Percentiles rank a stretch among this genome's conserved stretches.
Conservation (phyloP, 352 stramenopile genomes). For the Pythium dissimile region DNA sequence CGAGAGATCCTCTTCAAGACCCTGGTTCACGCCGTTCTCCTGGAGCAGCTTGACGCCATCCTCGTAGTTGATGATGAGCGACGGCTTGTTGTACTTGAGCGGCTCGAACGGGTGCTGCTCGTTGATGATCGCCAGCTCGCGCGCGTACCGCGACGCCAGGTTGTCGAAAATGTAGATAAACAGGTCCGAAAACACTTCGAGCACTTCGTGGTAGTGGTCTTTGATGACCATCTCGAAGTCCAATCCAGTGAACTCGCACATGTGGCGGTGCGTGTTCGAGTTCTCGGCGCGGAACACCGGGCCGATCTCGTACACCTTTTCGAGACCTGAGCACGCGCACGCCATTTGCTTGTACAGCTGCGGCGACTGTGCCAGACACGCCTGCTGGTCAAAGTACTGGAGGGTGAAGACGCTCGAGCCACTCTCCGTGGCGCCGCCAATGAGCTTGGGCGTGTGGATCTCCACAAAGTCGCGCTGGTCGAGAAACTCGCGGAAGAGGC, state of each 20-base stretch:
- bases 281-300: slow-evolving; percentile 99
- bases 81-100: slow-evolving; percentile 94
- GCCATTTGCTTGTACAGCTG: slow-evolving; percentile 99
- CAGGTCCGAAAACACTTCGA: slow-evolving; percentile 96
- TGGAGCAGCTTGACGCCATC: slow-evolving; percentile 93
- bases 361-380: slow-evolving; percentile 95
- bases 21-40: slow-evolving; percentile 70
- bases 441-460: slow-evolving; percentile 99
- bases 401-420: slow-evolving; percentile 98
- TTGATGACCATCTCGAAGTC: slow-evolving; percentile 99
- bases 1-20: slow-evolving; percentile 77
- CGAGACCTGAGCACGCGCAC: slow-evolving; percentile 96
- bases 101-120: slow-evolving; percentile 98
- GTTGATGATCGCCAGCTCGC: slow-evolving; percentile 94
- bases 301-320: slow-evolving; percentile 98
- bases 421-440: slow-evolving; percentile 96
- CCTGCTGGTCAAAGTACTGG: slow-evolving; percentile 98
- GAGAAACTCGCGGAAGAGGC: slow-evolving; percentile 97
- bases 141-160: slow-evolving; percentile 91
- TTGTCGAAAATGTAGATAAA: slow-evolving; percentile 99
- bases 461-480: slow-evolving; percentile 95
- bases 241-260: slow-evolving; percentile 99
- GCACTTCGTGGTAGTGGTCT: slow-evolving; percentile 99
- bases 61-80: slow-evolving; percentile 92
- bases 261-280: slow-evolving; percentile 98